Evolutionary conservation across 106 monocot genomes (phyloP).

Genomic region (Acorus calamus): DNA sequence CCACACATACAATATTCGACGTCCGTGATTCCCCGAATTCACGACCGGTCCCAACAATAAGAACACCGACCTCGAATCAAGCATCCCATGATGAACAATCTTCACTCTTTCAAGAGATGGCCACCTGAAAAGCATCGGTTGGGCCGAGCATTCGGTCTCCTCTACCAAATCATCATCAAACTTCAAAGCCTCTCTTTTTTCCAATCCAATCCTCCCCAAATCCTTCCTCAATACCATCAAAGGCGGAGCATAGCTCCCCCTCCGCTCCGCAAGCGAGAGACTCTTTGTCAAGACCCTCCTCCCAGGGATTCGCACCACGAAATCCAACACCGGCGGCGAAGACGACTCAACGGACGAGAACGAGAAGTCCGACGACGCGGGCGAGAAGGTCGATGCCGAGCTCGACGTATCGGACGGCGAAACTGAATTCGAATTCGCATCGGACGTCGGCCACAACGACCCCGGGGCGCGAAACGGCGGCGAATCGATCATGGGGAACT

Average conservation of each 20-base stretch:
- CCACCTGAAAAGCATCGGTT: conserved; percentile 40
- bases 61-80: conserved; percentile 46
- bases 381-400: conserved; percentile 29
- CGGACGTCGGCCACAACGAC: not conserved
- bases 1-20: conserved; percentile 43
- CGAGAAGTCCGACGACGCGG: conserved; percentile 39
- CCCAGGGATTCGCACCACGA: not conserved
- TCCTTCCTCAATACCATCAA: not conserved
- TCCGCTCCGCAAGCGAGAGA: conserved; percentile 25
- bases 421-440: not conserved
- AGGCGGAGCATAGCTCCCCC: conserved; percentile 19
- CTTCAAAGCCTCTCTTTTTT: no score
- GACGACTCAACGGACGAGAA: conserved; percentile 34
- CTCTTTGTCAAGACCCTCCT: no score
- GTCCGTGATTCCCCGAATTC: conserved; percentile 6
- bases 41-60: conserved; percentile 39
- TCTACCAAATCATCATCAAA: no score
- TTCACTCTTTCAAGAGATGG: conserved; percentile 36
- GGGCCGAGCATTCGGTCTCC: not conserved
- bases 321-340: conserved; percentile 21
- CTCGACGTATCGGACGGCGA: conserved; percentile 33
- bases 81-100: conserved; percentile 31
- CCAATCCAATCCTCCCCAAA: no score
- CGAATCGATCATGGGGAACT: not conserved
- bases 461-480: conserved; percentile 9